phyloP scores from a whole-genome alignment of 257 asterid genomes.

The Nicotiana tabacum region DNA sequence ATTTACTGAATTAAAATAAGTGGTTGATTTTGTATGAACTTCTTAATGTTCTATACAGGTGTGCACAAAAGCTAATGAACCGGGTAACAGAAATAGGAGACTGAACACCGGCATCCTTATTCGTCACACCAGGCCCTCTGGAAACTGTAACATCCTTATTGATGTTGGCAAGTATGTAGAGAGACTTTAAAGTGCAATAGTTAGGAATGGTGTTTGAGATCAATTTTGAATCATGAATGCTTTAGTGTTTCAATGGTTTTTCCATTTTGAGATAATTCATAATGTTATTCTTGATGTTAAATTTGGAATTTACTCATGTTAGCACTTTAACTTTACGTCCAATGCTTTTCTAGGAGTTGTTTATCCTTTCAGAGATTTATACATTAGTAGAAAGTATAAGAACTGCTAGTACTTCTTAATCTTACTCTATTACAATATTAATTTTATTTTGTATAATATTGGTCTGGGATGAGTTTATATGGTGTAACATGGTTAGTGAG shows the following conservation, averaged over 20 bases:
- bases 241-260: not conserved
- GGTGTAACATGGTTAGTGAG: too few relatives aligned
- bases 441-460: too few relatives aligned
- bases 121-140: slow-evolving; percentile 54
- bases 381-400: too few relatives aligned
- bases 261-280: not conserved
- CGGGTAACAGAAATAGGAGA: slow-evolving; percentile 75
- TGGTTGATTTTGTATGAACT: not conserved
- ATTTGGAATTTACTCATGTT: not conserved
- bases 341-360: too few relatives aligned
- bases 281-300: not conserved
- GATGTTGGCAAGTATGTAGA: slow-evolving; percentile 95
- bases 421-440: too few relatives aligned
- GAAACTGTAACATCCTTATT: slow-evolving; percentile 67
- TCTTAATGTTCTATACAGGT: slow-evolving; percentile 41
- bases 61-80: slow-evolving; percentile 75
- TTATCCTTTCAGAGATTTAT: too few relatives aligned
- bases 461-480: too few relatives aligned
- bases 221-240: not conserved
- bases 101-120: slow-evolving; percentile 91
- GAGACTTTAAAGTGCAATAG: not conserved
- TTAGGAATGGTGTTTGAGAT: too few relatives aligned
- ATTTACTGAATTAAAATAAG: not conserved
- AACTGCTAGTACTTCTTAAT: too few relatives aligned
- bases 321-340: too few relatives aligned